Conservation (phyloP, 371 early-diverging fungal genomes). For the Mucor racemosus region DNA sequence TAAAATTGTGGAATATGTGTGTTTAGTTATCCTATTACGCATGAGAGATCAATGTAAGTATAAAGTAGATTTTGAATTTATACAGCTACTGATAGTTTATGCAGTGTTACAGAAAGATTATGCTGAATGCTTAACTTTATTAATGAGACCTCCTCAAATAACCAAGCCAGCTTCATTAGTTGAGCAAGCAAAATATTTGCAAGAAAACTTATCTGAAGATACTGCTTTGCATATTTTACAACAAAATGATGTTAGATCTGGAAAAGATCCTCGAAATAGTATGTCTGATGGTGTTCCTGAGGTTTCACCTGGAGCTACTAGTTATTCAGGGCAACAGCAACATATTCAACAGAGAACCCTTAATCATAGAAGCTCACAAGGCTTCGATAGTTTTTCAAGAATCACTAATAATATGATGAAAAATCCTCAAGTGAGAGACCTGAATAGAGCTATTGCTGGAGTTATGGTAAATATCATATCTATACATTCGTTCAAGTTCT, state of each 20-base stretch:
- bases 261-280: slow-evolving; percentile 52
- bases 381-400: slow-evolving; percentile 32
- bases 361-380: slow-evolving; percentile 32
- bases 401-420: slow-evolving; percentile 62
- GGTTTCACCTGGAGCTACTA: neutral
- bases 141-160: slow-evolving; percentile 79
- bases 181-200: slow-evolving; percentile 70
- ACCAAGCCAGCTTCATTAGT: slow-evolving; percentile 61
- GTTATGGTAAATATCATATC: slow-evolving; percentile 42
- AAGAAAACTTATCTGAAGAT: slow-evolving; percentile 51
- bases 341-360: slow-evolving; percentile 11
- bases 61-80: neutral
- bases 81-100: neutral
- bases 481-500: neutral
- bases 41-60: slow-evolving; percentile 79
- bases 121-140: slow-evolving; percentile 70
- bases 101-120: slow-evolving; percentile 81
- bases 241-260: slow-evolving; percentile 60
- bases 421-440: slow-evolving; percentile 62
- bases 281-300: slow-evolving; percentile 35
- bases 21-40: slow-evolving; percentile 73
- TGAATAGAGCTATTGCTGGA: slow-evolving; percentile 66
- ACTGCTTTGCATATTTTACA: slow-evolving; percentile 61
- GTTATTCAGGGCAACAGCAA: slow-evolving; percentile 1
- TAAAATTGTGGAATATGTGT: slow-evolving; percentile 81